Evolutionary conservation across 2,329 filamentous ascomycete genomes (phyloP).

Genomic region (Fusarium xylarioides): DNA sequence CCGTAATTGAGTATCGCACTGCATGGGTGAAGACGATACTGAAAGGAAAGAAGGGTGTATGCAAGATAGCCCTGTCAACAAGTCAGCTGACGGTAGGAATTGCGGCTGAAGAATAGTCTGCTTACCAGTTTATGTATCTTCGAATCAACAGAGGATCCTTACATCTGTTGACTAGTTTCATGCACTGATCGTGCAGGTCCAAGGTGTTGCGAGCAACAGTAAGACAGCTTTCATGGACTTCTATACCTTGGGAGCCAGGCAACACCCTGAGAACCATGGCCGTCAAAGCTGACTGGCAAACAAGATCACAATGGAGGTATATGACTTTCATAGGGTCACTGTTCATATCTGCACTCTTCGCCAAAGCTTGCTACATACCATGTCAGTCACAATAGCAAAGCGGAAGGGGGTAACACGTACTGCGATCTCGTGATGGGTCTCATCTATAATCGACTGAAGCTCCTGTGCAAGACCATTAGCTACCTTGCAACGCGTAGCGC

Average conservation of each 20-base stretch:
- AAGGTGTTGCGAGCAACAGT: slow-evolving; percentile 46
- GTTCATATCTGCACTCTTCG: not conserved
- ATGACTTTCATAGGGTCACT: slow-evolving; percentile 41
- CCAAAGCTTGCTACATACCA: not conserved
- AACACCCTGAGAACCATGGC: slow-evolving; percentile 47
- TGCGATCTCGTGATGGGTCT: slow-evolving; percentile 10
- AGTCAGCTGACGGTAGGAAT: not conserved
- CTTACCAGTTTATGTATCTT: slow-evolving; percentile 50
- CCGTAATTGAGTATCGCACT: slow-evolving; percentile 30
- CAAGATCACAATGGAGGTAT: slow-evolving; percentile 47
- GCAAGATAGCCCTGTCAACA: slow-evolving; percentile 46
- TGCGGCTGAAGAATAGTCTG: not conserved
- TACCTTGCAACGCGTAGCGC: not conserved
- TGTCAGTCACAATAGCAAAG: not conserved
- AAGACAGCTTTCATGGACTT: slow-evolving; percentile 41
- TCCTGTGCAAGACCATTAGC: slow-evolving; percentile 4
- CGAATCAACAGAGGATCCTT: slow-evolving; percentile 43
- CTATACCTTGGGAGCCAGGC: not conserved
- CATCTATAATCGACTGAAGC: slow-evolving; percentile 18
- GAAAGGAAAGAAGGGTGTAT: slow-evolving; percentile 51
- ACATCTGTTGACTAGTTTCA: slow-evolving; percentile 37
- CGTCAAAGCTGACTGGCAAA: slow-evolving; percentile 48
- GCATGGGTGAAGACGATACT: slow-evolving; percentile 48
- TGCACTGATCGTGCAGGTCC: slow-evolving; percentile 48
- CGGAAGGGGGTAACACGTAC: not conserved